Evolutionary conservation across 1,284 basidiomycete genomes (phyloP), one percentile per base, ranked within the genome.

Genomic region (Sporisorium exsertum): DNA sequence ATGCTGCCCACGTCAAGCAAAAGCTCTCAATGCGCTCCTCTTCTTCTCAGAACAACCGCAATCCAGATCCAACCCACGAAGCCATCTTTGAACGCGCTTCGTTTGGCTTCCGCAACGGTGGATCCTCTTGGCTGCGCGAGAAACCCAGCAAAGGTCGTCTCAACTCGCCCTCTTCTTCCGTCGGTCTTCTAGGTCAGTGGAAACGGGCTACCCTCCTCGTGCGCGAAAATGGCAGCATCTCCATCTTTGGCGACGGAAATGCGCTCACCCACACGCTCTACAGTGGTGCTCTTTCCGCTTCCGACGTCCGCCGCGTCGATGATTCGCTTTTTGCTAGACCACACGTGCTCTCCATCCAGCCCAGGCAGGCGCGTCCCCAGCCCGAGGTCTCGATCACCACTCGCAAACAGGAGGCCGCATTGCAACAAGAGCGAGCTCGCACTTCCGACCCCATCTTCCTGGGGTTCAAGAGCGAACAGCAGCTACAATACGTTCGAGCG

Each of bases 271-370:
- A 81, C 20, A 69, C 81, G 20, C 71, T 82, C 37, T 42, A 61
- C 3, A 72, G 68, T 26, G 27, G 43, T 32, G 56, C 62, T 6
- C 55, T 82, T 15, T 67, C 57, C 26, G 45, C 72, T 22, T 72
- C 65, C n/a, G 80, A 82, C 55, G 62, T 82, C 47, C 70, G 78
- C 24, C 56, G 50, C 43, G 76, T 79, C 22, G 78, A 82, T 53
- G 66, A 74, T n/a, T 78, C 75, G 22, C 71, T 82, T 26, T 81
- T 81, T 40, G 64, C 56, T 15, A 49, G 67, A 40, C 65, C 70
- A 2, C 47, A 77, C 45, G 71, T 80, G 10, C 59, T 82, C 3
- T 73, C 72, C 20, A 79, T 82, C 55, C 73, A 77, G n/a, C 62
- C 81, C 33, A 49, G 59, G 53, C 63, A 61, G 24, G 15, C 45